These are phyloP conservation scores for Fusarium armeniacum DNA, from an alignment of 2,329 filamentous ascomycete genomes.

Conservation along the genomic window DNA sequence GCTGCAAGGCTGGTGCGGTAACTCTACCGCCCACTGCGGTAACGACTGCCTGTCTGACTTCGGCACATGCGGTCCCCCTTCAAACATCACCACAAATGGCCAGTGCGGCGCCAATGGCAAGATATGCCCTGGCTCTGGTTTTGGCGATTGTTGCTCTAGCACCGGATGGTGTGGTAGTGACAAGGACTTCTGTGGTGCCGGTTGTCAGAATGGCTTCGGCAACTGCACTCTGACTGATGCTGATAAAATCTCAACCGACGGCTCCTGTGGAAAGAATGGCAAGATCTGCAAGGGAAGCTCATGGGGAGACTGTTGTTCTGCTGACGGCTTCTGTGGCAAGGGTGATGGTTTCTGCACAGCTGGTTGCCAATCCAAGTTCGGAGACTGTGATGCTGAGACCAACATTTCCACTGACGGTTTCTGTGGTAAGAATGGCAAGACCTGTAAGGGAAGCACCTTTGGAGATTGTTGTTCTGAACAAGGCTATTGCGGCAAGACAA, in stretches of 20 bases:
- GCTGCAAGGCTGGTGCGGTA: conserved; percentile 9
- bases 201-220: conserved; percentile 5
- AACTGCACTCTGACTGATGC: conserved; percentile 2
- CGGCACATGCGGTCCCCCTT: conserved; percentile 5
- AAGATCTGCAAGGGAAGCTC: conserved; percentile 14
- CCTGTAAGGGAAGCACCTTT: conserved; percentile 7
- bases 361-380: conserved; percentile 5
- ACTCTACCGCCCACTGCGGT: conserved; percentile 14
- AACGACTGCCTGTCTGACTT: neutral
- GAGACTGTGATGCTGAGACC: neutral
- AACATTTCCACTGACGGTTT: conserved; percentile 4
- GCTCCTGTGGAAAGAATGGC: conserved; percentile 14
- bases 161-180: conserved; percentile 1
- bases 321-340: conserved; percentile 5
- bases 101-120: conserved; percentile 16
- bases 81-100: conserved; percentile 6
- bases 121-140: conserved; percentile 7
- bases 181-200: neutral
- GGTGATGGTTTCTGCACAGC: neutral
- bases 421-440: conserved; percentile 22
- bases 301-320: conserved; percentile 7
- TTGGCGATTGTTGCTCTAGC: conserved; percentile 4
- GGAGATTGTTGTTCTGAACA: conserved; percentile 23
- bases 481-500: conserved; percentile 7
- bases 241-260: conserved; percentile 5